phyloP scores from a whole-genome alignment of 225 moss, liverwort and hornwort genomes.

The Pseudoscleropodium purum region DNA sequence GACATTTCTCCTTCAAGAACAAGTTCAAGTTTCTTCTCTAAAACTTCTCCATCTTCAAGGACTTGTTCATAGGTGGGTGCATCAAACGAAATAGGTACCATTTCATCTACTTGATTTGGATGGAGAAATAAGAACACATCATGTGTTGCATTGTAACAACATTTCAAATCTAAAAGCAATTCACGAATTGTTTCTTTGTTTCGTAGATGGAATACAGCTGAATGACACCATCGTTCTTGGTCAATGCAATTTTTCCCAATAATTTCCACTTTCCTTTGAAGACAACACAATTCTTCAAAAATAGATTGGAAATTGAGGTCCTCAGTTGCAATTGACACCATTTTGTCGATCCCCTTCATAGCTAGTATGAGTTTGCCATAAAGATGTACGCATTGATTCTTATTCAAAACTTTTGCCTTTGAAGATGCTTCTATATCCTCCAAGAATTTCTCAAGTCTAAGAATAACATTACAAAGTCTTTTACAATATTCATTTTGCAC shows the following conservation, averaged over 20 bases:
- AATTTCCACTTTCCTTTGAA: neutral
- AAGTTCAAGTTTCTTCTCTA: neutral
- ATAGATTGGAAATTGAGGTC: neutral
- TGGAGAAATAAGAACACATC: neutral
- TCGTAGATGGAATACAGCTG: neutral
- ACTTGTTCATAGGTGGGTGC: neutral
- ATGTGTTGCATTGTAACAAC: neutral
- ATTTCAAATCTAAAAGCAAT: neutral
- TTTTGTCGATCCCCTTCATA: neutral
- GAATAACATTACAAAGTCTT: neutral
- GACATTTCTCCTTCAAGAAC: accelerated
- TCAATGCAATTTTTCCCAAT: neutral
- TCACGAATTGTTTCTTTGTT: neutral
- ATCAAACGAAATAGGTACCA: neutral
- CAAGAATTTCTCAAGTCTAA: neutral
- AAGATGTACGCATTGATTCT: neutral
- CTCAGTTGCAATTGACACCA: neutral
- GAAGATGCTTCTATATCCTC: neutral
- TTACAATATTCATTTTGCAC: neutral
- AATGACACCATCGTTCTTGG: neutral
- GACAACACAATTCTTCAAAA: neutral
- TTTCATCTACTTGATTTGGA: accelerated
- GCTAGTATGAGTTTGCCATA: neutral
- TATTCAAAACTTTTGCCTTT: neutral
- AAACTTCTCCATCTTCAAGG: neutral